phyloP scores from a whole-genome alignment of 2,329 filamentous ascomycete species.

The Ophiostoma australiae region DNA sequence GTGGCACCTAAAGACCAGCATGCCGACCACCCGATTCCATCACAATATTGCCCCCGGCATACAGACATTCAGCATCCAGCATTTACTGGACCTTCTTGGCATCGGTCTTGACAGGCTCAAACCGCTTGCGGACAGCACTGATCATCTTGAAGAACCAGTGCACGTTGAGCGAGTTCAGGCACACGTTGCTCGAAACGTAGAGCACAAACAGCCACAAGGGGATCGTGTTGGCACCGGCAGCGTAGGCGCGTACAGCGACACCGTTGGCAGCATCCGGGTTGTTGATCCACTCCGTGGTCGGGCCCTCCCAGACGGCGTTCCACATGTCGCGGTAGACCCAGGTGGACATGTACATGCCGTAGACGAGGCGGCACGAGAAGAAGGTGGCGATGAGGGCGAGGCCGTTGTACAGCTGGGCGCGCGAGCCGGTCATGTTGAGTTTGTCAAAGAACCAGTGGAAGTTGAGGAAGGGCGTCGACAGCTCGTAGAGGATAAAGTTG shows the following conservation, averaged over 20 bases:
- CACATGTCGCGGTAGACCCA: constrained; percentile 67
- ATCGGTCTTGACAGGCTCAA: constrained; percentile 45
- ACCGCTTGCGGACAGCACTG: constrained; percentile 69
- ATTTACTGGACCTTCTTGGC: constrained; percentile 9
- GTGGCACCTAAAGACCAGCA: neutral
- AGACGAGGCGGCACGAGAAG: constrained; percentile 71
- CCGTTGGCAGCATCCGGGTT: constrained; percentile 32
- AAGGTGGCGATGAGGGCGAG: constrained; percentile 67
- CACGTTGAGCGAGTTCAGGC: constrained; percentile 71
- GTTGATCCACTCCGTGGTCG: constrained; percentile 30
- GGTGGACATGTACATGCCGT: constrained; percentile 68
- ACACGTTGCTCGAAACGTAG: constrained; percentile 66
- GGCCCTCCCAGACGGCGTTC: constrained; percentile 47
- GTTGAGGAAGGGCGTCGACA: constrained; percentile 80
- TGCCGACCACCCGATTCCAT: neutral
- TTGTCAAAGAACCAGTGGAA: constrained; percentile 93
- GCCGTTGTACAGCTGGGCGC: constrained; percentile 71
- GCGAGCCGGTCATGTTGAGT: constrained; percentile 70
- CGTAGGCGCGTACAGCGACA: constrained; percentile 46
- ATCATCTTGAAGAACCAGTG: constrained; percentile 90
- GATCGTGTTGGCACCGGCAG: constrained; percentile 46
- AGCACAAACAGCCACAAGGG: constrained; percentile 64
- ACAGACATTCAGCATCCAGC: neutral
- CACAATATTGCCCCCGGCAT: neutral
- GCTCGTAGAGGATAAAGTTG: constrained; percentile 81